Conservation (phyloP, 345 rosid genomes). For the Punica granatum region DNA sequence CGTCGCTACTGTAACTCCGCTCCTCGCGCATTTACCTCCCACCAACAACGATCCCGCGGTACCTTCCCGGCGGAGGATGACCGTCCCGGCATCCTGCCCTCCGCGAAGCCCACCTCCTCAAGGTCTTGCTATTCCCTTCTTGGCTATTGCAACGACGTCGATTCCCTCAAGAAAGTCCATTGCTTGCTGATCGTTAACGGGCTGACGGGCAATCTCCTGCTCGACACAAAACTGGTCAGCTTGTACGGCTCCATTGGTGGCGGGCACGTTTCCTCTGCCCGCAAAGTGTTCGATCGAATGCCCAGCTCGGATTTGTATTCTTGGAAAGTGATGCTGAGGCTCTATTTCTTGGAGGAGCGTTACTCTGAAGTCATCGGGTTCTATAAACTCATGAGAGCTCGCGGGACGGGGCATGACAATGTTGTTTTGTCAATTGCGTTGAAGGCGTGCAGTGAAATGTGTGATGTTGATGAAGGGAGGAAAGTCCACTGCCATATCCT, state of each 20-base stretch:
- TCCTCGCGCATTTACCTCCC: neutral
- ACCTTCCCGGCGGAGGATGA: neutral
- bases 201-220: conserved; percentile 27
- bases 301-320: conserved; percentile 61
- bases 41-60: neutral
- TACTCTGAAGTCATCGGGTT: conserved; percentile 31
- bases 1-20: neutral
- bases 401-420: conserved; percentile 28
- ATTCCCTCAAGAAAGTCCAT: conserved; percentile 40
- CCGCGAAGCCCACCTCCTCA: conserved; percentile 10
- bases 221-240: conserved; percentile 53
- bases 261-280: conserved; percentile 48
- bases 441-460: conserved; percentile 65
- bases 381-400: conserved; percentile 29
- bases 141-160: conserved; percentile 34
- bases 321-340: conserved; percentile 64
- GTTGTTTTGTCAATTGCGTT: conserved; percentile 49
- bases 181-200: conserved; percentile 39
- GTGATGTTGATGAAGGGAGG: conserved; percentile 41
- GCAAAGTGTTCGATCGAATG: conserved; percentile 57
- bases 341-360: conserved; percentile 45
- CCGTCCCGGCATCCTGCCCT: neutral
- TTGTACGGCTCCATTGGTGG: conserved; percentile 60
- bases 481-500: conserved; percentile 55
- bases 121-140: conserved; percentile 34